A percentile compares a stretch with the other conserved stretches of the same genome.
These are phyloP conservation scores for Serendipita sp. DNA, from an alignment of 768 basidiomycete species.

Conservation along the genomic window DNA sequence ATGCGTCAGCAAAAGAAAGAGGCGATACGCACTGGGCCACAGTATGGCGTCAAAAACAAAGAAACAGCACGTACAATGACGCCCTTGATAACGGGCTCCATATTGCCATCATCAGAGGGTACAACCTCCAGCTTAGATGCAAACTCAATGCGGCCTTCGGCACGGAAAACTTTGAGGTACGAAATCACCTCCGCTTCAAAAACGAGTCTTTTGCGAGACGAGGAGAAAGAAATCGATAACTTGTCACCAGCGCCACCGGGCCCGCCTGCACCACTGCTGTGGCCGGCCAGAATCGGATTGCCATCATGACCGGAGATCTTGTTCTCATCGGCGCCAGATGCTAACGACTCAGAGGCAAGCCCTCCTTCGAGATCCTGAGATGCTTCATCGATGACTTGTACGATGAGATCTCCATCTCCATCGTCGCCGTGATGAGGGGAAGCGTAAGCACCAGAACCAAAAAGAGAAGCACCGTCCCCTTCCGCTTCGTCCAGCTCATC, in stretches of 20 bases:
- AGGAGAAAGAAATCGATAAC: slow-evolving; percentile 91
- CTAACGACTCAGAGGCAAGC: slow-evolving; percentile 9
- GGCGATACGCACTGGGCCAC: slow-evolving; percentile 1
- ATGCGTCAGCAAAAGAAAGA: not conserved
- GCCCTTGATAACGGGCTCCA: slow-evolving; percentile 46
- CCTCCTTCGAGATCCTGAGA: slow-evolving; percentile 15
- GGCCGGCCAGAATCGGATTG: not conserved
- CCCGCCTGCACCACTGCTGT: not conserved
- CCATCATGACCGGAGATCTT: not conserved
- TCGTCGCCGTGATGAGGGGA: slow-evolving; percentile 17
- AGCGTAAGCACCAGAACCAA: not conserved
- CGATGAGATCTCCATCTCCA: slow-evolving; percentile 15
- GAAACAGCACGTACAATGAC: slow-evolving; percentile 42
- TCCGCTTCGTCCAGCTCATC: slow-evolving; percentile 9
- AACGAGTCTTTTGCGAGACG: slow-evolving; percentile 71
- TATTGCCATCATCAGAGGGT: slow-evolving; percentile 11
- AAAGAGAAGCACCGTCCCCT: slow-evolving; percentile 6
- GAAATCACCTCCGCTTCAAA: slow-evolving; percentile 81
- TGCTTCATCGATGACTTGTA: slow-evolving; percentile 21
- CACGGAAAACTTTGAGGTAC: slow-evolving; percentile 60
- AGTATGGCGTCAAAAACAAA: too few relatives aligned
- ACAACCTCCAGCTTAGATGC: slow-evolving; percentile 38
- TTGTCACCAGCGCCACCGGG: not conserved
- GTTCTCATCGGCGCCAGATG: not conserved
- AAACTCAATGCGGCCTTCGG: slow-evolving; percentile 78